phyloP scores from a whole-genome alignment of 2,329 filamentous ascomycete genomes.

The Xylariaceae sp. region DNA sequence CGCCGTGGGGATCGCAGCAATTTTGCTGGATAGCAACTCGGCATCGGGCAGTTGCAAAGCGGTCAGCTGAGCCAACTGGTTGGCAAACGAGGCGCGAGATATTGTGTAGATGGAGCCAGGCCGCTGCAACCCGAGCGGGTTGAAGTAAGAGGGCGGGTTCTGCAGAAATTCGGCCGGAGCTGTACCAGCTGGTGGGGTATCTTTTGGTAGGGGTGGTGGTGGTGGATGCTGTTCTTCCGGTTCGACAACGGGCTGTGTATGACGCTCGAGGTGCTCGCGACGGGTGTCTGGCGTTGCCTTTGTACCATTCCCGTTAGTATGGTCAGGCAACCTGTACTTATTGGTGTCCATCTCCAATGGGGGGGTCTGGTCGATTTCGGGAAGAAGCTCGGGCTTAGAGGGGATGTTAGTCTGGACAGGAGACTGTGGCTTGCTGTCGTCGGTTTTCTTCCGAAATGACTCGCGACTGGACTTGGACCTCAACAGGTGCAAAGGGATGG shows the following conservation, averaged over 20 bases:
- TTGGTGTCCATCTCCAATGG: conserved; percentile 63
- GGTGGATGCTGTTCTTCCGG: conserved; percentile 34
- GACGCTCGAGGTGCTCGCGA: conserved; percentile 52
- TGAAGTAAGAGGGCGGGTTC: conserved; percentile 59
- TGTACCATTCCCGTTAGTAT: conserved; percentile 61
- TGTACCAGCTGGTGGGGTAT: conserved; percentile 41
- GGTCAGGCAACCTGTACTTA: conserved; percentile 69
- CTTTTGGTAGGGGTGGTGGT: conserved; percentile 44
- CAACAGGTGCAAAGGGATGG: conserved; percentile 42
- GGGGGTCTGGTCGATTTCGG: conserved; percentile 46
- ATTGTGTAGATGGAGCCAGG: conserved; percentile 90
- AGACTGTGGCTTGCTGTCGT: conserved; percentile 16
- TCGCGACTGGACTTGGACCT: conserved; percentile 30
- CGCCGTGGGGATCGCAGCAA: conserved; percentile 78
- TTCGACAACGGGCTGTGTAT: conserved; percentile 34
- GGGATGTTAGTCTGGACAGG: conserved; percentile 12
- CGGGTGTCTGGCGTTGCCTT: conserved; percentile 55
- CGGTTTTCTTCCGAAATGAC: conserved; percentile 22
- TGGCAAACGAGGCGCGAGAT: conserved; percentile 85
- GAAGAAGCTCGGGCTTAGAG: conserved; percentile 37
- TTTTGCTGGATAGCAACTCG: conserved; percentile 72
- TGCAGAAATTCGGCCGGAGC: conserved; percentile 41
- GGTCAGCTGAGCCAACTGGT: conserved; percentile 86
- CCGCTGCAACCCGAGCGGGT: conserved; percentile 58
- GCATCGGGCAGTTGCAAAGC: conserved; percentile 85